Evolutionary conservation across 2,329 filamentous ascomycete species (phyloP).

Genomic region (Calonectria naviculata): DNA sequence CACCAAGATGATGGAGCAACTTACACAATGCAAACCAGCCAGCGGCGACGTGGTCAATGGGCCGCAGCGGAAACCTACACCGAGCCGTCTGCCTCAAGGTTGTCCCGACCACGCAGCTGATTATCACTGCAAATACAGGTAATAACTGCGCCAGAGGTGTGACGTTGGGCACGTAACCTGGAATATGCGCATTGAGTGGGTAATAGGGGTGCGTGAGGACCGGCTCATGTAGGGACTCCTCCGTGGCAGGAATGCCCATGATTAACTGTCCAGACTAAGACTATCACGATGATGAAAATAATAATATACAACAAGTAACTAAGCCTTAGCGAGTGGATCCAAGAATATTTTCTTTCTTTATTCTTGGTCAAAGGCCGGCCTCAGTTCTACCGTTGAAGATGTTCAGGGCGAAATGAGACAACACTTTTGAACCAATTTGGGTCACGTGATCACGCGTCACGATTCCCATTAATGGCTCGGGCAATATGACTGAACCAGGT

Average conservation of each 20-base stretch:
- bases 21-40: slow-evolving; percentile 68
- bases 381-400: neutral
- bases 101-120: slow-evolving; percentile 48
- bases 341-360: neutral
- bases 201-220: slow-evolving; percentile 60
- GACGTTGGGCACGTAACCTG: slow-evolving; percentile 58
- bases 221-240: neutral
- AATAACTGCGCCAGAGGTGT: slow-evolving; percentile 52
- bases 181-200: slow-evolving; percentile 55
- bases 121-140: slow-evolving; percentile 46
- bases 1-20: slow-evolving; percentile 34
- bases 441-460: neutral
- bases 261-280: too few species aligned
- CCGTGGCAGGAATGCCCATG: neutral
- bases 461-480: neutral
- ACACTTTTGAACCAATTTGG: neutral
- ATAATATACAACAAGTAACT: neutral
- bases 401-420: neutral
- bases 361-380: neutral
- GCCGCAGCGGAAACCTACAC: slow-evolving; percentile 32
- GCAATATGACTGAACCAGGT: neutral
- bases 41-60: slow-evolving; percentile 54
- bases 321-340: neutral
- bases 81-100: slow-evolving; percentile 40
- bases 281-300: too few species aligned